phyloP scores from a whole-genome alignment of 2,329 filamentous ascomycete species.

The Lachnellula hyalina region DNA sequence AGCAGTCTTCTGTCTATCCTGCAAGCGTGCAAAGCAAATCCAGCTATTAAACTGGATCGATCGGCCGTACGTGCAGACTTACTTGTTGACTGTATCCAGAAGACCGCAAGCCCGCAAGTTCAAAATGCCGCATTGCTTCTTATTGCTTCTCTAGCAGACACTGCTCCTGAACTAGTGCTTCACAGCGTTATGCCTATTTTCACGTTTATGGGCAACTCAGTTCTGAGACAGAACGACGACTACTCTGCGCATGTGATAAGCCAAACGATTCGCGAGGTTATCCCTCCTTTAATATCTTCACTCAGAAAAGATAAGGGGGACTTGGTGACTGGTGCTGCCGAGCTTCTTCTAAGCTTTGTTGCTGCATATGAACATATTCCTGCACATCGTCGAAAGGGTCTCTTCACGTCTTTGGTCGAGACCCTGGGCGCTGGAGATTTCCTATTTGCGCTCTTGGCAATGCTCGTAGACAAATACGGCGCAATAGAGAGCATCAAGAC shows the following conservation, averaged over 20 bases:
- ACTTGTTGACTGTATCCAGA: slow-evolving; percentile 89
- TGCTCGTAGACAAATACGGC: slow-evolving; percentile 86
- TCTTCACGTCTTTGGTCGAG: slow-evolving; percentile 80
- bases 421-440: slow-evolving; percentile 84
- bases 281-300: slow-evolving; percentile 84
- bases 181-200: slow-evolving; percentile 99
- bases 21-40: slow-evolving; percentile 62
- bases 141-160: slow-evolving; percentile 78
- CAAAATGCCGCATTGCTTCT: slow-evolving; percentile 87
- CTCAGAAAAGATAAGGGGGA: slow-evolving; percentile 75
- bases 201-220: slow-evolving; percentile 92
- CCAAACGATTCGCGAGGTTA: slow-evolving; percentile 88
- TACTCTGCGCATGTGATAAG: slow-evolving; percentile 96
- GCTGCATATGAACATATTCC: slow-evolving; percentile 96
- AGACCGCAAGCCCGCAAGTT: slow-evolving; percentile 84
- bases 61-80: slow-evolving; percentile 81
- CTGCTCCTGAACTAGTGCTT: slow-evolving; percentile 83
- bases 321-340: slow-evolving; percentile 74
- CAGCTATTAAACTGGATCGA: slow-evolving; percentile 63
- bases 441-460: slow-evolving; percentile 78
- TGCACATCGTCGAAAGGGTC: slow-evolving; percentile 70
- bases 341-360: slow-evolving; percentile 91
- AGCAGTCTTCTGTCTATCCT: slow-evolving; percentile 80
- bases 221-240: slow-evolving; percentile 88
- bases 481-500: slow-evolving; percentile 65